Base-by-base conservation (phyloP, 805 yeast species). In the Metschnikowia amazonensis region DNA sequence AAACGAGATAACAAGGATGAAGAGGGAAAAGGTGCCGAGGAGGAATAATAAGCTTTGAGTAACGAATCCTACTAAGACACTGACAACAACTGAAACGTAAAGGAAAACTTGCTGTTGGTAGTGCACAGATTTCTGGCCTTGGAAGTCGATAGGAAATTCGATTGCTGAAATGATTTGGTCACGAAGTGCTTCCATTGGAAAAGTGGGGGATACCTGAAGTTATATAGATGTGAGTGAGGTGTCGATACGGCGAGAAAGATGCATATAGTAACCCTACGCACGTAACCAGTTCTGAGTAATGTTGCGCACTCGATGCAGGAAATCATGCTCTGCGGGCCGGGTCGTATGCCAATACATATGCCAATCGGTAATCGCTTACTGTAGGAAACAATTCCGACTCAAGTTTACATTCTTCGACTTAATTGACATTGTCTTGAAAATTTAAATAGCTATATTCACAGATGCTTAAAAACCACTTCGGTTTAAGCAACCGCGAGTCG, bases 81-180 rank as follows among this genome's bases (percentile, higher is more conserved):
- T 65, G 18, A 73, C 30, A 9, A 70, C 34, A 2, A 71, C 64
- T 16, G 53, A 47, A 11, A 45, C 44, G 34, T 62, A 58, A 33
- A 73, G 52, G 44, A 61, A 33, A 25, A 41, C 37, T 35, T 53
- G 43, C 40, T 65, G 53, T 42, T 66, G 47, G 13, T 50, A 43
- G 29, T 72, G 72, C 7, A 75, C 76, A 31, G 62, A 53, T 46
- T 67, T 62, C 58, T 81, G 86, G 50, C 84, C 81, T 51, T 70
- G 64, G 52, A 74, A 80, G 63, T 80, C 84, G 50, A 72, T 75
- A 48, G 70, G 64, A 41, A 68, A 60, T 46, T 67, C 69, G 42
- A 60, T 34, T n/a, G 37, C 36, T 3, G 47, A 23, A 39, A 17
- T 42, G 46, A 52, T 38, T 24, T 43, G 41, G 18, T 46, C 43